Conservation (phyloP, 2,329 filamentous ascomycete genomes). For the Podosphaera xanthii region DNA sequence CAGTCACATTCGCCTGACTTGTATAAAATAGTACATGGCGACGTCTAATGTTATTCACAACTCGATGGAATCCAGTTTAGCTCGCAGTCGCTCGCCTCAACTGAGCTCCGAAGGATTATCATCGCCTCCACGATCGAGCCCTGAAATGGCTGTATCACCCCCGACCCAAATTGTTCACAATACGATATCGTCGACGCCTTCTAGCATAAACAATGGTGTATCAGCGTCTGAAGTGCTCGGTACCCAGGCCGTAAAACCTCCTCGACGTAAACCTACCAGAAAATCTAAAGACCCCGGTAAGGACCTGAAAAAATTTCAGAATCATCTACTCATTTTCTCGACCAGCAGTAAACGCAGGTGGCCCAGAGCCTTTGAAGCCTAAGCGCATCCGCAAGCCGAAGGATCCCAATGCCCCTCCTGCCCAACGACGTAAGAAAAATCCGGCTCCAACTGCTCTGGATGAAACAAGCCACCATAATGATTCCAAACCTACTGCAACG, state of each 20-base stretch:
- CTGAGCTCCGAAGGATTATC: conserved; percentile 23
- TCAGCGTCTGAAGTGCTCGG: neutral
- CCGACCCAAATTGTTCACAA: conserved; percentile 14
- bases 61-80: neutral
- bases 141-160: conserved; percentile 24
- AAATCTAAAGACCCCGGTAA: conserved; percentile 28
- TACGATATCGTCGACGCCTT: conserved; percentile 8
- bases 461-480: conserved; percentile 7
- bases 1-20: no score
- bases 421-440: conserved; percentile 31
- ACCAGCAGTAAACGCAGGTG: conserved; percentile 14
- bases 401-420: conserved; percentile 33
- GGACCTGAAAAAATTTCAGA: conserved; percentile 17
- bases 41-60: no score
- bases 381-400: conserved; percentile 32
- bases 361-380: conserved; percentile 21
- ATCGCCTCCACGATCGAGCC: conserved; percentile 27
- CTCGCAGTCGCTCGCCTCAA: conserved; percentile 6
- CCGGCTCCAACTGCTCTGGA: conserved; percentile 14
- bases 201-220: conserved; percentile 4
- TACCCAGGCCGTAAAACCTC: conserved; percentile 6
- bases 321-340: conserved; percentile 17
- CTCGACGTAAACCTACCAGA: conserved; percentile 38
- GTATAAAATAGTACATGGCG: no score
- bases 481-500: conserved; percentile 8